Percentiles rank a stretch among this genome's conserved stretches.
Evolutionary conservation across 1,284 basidiomycete species (phyloP).

Genomic region (Microbotryomycetes sp.): DNA sequence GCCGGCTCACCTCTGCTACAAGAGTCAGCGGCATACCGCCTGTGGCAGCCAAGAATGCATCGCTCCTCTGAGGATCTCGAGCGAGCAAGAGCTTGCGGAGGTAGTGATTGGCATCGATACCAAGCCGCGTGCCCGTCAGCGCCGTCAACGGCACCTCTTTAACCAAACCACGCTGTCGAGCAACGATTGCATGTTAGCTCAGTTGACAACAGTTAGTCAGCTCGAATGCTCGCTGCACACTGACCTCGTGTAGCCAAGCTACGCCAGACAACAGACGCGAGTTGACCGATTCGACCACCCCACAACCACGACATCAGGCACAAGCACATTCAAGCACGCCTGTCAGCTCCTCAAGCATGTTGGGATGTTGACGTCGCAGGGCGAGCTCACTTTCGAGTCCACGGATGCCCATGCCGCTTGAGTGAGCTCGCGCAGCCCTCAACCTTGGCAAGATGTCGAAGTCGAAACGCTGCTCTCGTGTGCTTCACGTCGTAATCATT

Average conservation of each 20-base stretch:
- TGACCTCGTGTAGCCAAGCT: conserved; percentile 30
- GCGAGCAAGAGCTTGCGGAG: conserved; percentile 70
- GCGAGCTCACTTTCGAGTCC: conserved; percentile 19
- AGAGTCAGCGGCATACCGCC: conserved; percentile 86
- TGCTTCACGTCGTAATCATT: no score
- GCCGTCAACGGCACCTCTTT: conserved; percentile 74
- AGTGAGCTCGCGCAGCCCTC: not conserved
- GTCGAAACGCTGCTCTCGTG: no score
- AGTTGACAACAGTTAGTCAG: no score
- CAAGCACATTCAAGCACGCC: not conserved
- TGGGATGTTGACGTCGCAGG: not conserved
- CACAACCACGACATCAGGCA: not conserved
- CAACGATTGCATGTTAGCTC: not conserved
- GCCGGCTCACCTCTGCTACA: conserved; percentile 46
- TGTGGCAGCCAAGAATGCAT: conserved; percentile 67
- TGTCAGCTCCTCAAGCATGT: not conserved
- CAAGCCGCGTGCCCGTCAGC: conserved; percentile 85
- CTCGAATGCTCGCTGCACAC: not conserved
- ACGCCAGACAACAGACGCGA: not conserved
- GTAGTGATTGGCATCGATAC: conserved; percentile 93
- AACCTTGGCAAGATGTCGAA: not conserved
- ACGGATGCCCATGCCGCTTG: conserved; percentile 18
- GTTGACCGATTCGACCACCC: not conserved
- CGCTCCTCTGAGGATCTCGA: conserved; percentile 48
- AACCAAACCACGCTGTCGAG: conserved; percentile 65